Conservation (phyloP, 768 basidiomycete genomes). For the Lactarius pseudohatsudake region DNA sequence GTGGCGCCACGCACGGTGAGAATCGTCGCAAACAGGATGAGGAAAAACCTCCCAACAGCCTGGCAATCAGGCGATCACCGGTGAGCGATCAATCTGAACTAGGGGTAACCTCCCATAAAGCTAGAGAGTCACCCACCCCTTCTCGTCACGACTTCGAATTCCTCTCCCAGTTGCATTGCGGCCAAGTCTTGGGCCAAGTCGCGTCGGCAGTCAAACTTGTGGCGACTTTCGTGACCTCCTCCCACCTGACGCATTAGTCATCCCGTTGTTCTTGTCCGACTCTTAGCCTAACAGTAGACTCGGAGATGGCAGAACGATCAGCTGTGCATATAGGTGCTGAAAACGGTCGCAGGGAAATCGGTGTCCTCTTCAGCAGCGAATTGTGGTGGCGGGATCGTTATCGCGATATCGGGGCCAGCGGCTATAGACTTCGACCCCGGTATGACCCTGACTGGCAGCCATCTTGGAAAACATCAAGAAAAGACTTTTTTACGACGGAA, state of each 20-base stretch:
- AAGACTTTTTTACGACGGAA: constrained; percentile 14
- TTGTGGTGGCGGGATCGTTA: constrained; percentile 21
- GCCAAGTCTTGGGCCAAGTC: background rate
- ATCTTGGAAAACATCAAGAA: constrained; percentile 9
- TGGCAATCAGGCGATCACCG: too few species aligned
- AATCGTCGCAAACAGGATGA: too few species aligned
- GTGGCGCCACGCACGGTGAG: too few species aligned
- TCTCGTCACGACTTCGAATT: background rate
- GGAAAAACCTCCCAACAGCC: too few species aligned
- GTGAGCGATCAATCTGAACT: too few species aligned
- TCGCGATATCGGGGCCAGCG: constrained; percentile 12
- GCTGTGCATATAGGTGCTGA: background rate
- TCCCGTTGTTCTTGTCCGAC: background rate
- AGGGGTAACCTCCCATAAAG: background rate
- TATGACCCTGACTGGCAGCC: constrained; percentile 19
- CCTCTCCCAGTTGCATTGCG: background rate
- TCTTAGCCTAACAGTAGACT: background rate
- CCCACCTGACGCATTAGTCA: background rate
- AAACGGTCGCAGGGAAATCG: background rate
- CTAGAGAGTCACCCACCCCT: background rate
- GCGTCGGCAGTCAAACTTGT: background rate
- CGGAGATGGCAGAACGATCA: background rate
- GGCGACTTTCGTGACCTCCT: background rate
- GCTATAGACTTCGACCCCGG: constrained; percentile 21
- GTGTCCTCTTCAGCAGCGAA: constrained; percentile 16